Evolutionary conservation across 2,329 filamentous ascomycete species (phyloP).

Genomic region (Purpureocillium takamizusanense): DNA sequence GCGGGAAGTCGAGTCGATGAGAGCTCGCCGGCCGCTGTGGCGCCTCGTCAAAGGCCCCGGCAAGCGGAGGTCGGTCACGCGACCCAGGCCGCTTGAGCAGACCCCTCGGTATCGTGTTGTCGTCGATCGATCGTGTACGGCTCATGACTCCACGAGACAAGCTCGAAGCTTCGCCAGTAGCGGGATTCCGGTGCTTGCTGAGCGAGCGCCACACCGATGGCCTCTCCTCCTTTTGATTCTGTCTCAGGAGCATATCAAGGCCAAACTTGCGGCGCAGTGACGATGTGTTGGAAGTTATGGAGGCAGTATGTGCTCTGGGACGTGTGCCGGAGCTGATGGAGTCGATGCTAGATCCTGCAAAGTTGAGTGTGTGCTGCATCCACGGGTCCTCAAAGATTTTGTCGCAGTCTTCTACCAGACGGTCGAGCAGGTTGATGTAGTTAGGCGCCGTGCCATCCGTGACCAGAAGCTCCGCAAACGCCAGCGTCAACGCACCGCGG

Average conservation of each 20-base stretch:
- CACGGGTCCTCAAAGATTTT: slow-evolving; percentile 67
- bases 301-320: slow-evolving; percentile 58
- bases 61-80: slow-evolving; percentile 50
- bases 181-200: slow-evolving; percentile 65
- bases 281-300: slow-evolving; percentile 76
- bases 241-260: slow-evolving; percentile 64
- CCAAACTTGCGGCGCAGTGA: slow-evolving; percentile 80
- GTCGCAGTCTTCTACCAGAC: slow-evolving; percentile 82
- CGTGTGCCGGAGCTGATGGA: slow-evolving; percentile 48
- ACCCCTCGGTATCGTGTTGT: slow-evolving; percentile 44
- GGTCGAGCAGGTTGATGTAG: slow-evolving; percentile 82
- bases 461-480: slow-evolving; percentile 81
- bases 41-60: slow-evolving; percentile 52
- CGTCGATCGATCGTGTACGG: slow-evolving; percentile 66
- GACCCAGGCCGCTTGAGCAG: slow-evolving; percentile 40
- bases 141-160: slow-evolving; percentile 58
- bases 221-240: slow-evolving; percentile 71
- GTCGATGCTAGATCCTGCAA: slow-evolving; percentile 40
- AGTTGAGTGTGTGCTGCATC: slow-evolving; percentile 28
- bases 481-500: slow-evolving; percentile 75
- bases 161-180: slow-evolving; percentile 51
- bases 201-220: slow-evolving; percentile 78
- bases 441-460: slow-evolving; percentile 67
- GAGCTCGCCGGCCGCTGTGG: slow-evolving; percentile 47
- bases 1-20: slow-evolving; percentile 42